Percentiles rank a stretch among this genome's conserved stretches.
Conservation (phyloP, 768 basidiomycete genomes). For the Phallus indusiatus region DNA sequence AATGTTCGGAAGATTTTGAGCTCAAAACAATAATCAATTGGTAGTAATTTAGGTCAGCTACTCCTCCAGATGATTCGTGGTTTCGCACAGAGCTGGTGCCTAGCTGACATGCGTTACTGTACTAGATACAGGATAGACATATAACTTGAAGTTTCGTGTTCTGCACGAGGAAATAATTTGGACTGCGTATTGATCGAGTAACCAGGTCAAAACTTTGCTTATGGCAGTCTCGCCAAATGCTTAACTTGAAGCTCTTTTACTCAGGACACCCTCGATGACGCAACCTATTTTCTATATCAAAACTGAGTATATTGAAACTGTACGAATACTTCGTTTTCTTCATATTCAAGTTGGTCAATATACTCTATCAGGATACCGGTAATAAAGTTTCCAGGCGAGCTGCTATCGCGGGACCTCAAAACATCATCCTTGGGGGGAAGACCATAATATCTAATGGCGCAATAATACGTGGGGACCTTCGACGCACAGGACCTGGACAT, state of each 20-base stretch:
- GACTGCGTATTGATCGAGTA: no score
- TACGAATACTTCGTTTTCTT: slow-evolving; percentile 18
- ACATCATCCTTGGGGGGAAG: slow-evolving; percentile 95
- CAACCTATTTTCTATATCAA: slow-evolving; percentile 71
- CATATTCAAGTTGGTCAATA: background rate
- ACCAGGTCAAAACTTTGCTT: no score
- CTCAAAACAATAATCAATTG: no score
- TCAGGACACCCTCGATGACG: background rate
- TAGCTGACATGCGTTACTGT: no score
- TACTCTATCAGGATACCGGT: slow-evolving; percentile 64
- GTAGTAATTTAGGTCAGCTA: no score
- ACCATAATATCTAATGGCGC: slow-evolving; percentile 87
- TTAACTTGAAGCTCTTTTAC: background rate
- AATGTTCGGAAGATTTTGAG: no score
- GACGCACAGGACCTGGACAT: slow-evolving; percentile 82
- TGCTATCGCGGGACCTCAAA: slow-evolving; percentile 86
- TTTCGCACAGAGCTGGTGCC: no score
- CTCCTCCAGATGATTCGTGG: no score
- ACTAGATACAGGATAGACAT: no score
- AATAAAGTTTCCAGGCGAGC: slow-evolving; percentile 94
- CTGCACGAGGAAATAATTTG: no score
- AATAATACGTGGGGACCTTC: slow-evolving; percentile 88
- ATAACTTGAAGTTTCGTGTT: no score
- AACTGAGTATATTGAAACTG: slow-evolving; percentile 84
- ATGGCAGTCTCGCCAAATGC: no score